Percentiles rank a stretch among this genome's conserved stretches.
These are phyloP conservation scores for Coniochaeta hoffmannii DNA, from an alignment of 2,329 filamentous ascomycete genomes.

Conservation along the genomic window DNA sequence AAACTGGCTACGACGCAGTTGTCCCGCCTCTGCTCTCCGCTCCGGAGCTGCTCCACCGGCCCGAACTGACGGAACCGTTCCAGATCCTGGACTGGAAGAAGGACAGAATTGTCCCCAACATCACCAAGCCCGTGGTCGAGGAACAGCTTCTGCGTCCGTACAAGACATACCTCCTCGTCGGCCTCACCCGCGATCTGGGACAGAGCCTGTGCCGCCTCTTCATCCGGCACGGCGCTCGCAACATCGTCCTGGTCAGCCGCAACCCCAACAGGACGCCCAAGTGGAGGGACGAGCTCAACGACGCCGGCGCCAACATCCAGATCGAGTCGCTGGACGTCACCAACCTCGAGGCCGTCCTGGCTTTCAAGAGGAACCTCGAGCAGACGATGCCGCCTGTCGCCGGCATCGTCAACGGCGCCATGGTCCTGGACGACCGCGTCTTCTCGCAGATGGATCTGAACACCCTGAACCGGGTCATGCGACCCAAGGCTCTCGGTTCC, in stretches of 20 bases:
- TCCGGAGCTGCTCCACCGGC: conserved; percentile 15
- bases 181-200: conserved; percentile 35
- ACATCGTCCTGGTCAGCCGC: conserved; percentile 32
- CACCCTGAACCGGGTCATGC: conserved; percentile 28
- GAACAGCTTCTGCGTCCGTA: conserved; percentile 19
- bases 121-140: conserved; percentile 16
- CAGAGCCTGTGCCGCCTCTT: conserved; percentile 34
- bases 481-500: conserved; percentile 32
- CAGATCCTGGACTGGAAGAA: conserved; percentile 31
- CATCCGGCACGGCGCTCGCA: conserved; percentile 25
- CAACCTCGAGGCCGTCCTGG: conserved; percentile 17
- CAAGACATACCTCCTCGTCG: conserved; percentile 31
- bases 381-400: conserved; percentile 22
- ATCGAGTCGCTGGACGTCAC: conserved; percentile 22
- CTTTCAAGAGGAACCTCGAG: conserved; percentile 16
- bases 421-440: conserved; percentile 35
- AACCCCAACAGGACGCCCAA: conserved; percentile 20
- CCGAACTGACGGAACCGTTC: conserved; percentile 13
- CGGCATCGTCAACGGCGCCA: conserved; percentile 35
- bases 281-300: conserved; percentile 25
- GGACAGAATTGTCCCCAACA: conserved; percentile 18
- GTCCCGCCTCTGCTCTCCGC: conserved; percentile 13
- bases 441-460: conserved; percentile 32
- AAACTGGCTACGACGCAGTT: not conserved
- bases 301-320: conserved; percentile 14